phyloP scores from a whole-genome alignment of 495 filamentous ascomycete species.

The Trichoderma parareesei region DNA sequence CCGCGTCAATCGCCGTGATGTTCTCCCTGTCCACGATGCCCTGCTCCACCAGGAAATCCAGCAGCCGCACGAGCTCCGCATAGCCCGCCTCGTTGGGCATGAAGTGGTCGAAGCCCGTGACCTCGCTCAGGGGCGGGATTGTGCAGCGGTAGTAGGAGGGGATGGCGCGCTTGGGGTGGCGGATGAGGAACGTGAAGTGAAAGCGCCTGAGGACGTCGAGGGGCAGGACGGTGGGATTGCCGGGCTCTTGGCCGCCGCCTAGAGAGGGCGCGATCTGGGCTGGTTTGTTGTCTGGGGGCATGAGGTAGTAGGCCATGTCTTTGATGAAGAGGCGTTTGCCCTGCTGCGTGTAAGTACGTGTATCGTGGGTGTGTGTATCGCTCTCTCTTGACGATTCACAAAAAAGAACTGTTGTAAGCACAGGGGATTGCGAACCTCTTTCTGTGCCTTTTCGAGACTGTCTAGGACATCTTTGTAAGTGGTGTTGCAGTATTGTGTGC shows the following conservation, averaged over 20 bases:
- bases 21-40: conserved; percentile 45
- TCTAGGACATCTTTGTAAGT: conserved; percentile 74
- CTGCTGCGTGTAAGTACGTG: conserved; percentile 26
- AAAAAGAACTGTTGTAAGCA: background rate
- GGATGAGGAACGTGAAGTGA: conserved; percentile 96
- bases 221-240: conserved; percentile 82
- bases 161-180: conserved; percentile 78
- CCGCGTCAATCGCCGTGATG: conserved; percentile 89
- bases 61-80: conserved; percentile 70
- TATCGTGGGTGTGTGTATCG: background rate
- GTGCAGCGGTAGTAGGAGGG: conserved; percentile 94
- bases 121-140: conserved; percentile 69
- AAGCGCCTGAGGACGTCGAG: conserved; percentile 57
- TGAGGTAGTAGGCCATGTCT: conserved; percentile 85
- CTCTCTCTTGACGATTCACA: background rate
- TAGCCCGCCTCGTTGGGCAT: conserved; percentile 84
- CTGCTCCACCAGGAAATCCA: conserved; percentile 65
- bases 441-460: conserved; percentile 54
- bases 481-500: conserved; percentile 66
- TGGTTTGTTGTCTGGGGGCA: conserved; percentile 60
- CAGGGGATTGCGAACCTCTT: conserved; percentile 36
- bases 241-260: conserved; percentile 35
- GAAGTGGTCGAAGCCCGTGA: conserved; percentile 84
- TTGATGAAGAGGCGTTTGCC: conserved; percentile 93
- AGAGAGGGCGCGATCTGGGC: conserved; percentile 71